Base-by-base conservation (phyloP, 1,139 yeast genomes). In the Spathaspora jeffriesii region DNA sequence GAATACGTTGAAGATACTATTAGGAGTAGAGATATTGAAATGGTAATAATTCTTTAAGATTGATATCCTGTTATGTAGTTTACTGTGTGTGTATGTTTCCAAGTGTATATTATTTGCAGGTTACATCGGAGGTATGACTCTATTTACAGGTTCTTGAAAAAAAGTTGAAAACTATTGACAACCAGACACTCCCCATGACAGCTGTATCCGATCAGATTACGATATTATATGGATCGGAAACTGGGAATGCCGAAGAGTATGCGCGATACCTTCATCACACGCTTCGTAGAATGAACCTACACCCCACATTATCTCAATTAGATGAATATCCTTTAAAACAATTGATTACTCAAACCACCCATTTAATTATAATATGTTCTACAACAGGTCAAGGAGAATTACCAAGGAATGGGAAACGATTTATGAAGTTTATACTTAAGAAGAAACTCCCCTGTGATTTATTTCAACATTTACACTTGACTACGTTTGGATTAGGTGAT, bases 321-420 rank as follows among this genome's bases (percentile, higher is more conserved):
- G 95, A 91, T 55, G 85, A 81, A 40, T 84, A 80, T 57, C 81
- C 83, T 22, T 65, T 79, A 53, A 76, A 72, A 57, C 72, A 70
- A 49, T 69, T 80, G 45, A 74, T 78, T 8, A 73, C 79, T 20
- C 76, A 74, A 43, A 78, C 79, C 38, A 62, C 70, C 34, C 71
- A 76, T 41, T 70, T 90, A 40, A 74, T 92, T 5, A 70, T 92
- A 1, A 62, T 93, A 5, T 87, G 96, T 59, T 85, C 97, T 1
- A 93, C 99, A 0, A 87, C 96, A 0, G 99, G 98, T 4, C 98
- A 93, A 64, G 99, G 99, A 15, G 97, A 88, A 54, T 65, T 93
- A 28, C 99, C 99, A 0, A 66, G 88, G 43, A 89, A 90, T 61
- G 85, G 88, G 2, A 72, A 76, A 52, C 76, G 75, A 48, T 81